Conservation (phyloP, 257 asterid genomes). For the Parsonsia alboflavescens region DNA sequence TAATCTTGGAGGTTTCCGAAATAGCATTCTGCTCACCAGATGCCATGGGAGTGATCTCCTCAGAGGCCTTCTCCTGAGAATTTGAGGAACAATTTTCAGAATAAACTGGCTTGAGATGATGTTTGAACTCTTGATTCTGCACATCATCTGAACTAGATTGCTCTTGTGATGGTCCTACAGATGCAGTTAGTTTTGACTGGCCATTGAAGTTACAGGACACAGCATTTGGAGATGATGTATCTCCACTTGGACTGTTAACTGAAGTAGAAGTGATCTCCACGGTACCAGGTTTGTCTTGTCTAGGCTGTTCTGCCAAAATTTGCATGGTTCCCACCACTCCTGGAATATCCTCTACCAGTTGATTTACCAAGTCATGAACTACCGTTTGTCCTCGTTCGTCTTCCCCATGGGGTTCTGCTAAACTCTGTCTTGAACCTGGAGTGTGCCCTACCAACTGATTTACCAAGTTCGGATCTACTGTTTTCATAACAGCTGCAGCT, state of each 20-base stretch:
- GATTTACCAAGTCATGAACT: conserved; percentile 17
- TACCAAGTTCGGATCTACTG: conserved; percentile 17
- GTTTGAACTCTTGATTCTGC: conserved; percentile 26
- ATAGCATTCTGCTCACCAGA: conserved; percentile 26
- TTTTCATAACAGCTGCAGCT: conserved; percentile 28
- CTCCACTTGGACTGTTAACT: conserved; percentile 17
- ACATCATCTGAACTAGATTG: conserved; percentile 15
- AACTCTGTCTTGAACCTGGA: conserved; percentile 8
- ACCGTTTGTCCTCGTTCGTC: neutral
- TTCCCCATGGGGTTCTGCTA: neutral
- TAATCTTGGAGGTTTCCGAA: conserved; percentile 22
- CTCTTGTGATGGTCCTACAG: conserved; percentile 30
- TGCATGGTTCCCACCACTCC: conserved; percentile 18
- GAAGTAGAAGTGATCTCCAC: conserved; percentile 29
- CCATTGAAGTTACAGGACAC: neutral
- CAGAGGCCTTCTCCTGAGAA: conserved; percentile 33
- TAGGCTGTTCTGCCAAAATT: conserved; percentile 16
- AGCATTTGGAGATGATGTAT: conserved; percentile 24
- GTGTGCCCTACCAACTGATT: conserved; percentile 22
- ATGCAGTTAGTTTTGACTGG: conserved; percentile 1
- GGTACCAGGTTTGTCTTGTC: conserved; percentile 26
- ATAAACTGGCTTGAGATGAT: conserved; percentile 25
- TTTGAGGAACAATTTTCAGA: conserved; percentile 25
- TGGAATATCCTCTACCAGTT: conserved; percentile 18
- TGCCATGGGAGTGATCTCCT: conserved; percentile 23